A percentile compares a stretch with the other conserved stretches of the same genome.
Evolutionary conservation across 768 basidiomycete species (phyloP).

Genomic region (Tulasnella sp.): DNA sequence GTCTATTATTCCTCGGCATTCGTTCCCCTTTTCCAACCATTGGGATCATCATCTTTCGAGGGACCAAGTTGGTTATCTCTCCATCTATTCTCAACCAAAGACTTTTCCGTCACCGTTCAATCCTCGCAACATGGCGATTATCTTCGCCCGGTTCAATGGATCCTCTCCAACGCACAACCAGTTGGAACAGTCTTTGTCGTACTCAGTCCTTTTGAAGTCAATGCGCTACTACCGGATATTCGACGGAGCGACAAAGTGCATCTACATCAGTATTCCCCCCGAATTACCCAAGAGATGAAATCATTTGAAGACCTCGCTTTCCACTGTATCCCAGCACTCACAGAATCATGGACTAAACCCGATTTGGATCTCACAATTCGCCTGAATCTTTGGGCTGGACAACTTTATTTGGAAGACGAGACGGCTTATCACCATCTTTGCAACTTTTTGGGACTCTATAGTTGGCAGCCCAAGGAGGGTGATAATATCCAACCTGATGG

Average conservation of each 20-base stretch:
- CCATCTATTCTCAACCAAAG: slow-evolving; percentile 28
- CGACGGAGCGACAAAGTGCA: slow-evolving; percentile 21
- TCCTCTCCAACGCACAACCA: slow-evolving; percentile 22
- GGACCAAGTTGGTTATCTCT: too few relatives aligned
- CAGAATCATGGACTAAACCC: slow-evolving; percentile 6
- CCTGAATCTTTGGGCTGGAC: too few relatives aligned
- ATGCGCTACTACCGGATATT: slow-evolving; percentile 30
- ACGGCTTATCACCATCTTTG: too few relatives aligned
- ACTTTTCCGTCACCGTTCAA: slow-evolving; percentile 27
- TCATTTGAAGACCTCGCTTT: slow-evolving; percentile 30
- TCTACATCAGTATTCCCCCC: too few relatives aligned
- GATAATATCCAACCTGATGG: too few relatives aligned
- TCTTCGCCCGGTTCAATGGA: slow-evolving; percentile 33
- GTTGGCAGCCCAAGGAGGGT: too few relatives aligned
- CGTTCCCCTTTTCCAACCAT: too few relatives aligned
- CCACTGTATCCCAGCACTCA: slow-evolving; percentile 22
- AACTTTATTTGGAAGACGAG: slow-evolving; percentile 30
- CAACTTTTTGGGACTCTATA: too few relatives aligned
- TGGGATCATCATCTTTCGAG: too few relatives aligned
- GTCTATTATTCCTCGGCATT: too few relatives aligned
- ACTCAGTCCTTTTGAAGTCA: slow-evolving; percentile 32
- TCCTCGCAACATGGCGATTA: slow-evolving; percentile 25
- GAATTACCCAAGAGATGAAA: too few relatives aligned
- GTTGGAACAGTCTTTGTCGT: slow-evolving; percentile 25
- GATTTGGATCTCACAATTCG: slow-evolving; percentile 20